Percentiles rank a stretch among this genome's conserved stretches.
Evolutionary conservation across 257 asterid species (phyloP).

Genomic region (Prunella vulgaris): DNA sequence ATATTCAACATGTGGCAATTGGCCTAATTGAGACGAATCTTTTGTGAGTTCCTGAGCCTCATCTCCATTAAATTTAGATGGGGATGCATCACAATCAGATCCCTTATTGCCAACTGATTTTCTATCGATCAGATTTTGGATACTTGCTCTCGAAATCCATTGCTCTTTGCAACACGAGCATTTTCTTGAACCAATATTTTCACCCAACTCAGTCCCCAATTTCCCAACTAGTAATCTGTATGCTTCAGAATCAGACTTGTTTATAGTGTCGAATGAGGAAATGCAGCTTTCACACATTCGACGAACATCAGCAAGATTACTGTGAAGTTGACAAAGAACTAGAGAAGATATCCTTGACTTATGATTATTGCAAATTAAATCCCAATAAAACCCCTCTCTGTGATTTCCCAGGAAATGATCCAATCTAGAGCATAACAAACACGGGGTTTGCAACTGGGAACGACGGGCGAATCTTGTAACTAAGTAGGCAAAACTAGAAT

Average conservation of each 20-base stretch:
- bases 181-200: constrained; percentile 25
- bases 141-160: constrained; percentile 28
- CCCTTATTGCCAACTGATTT: too few relatives aligned
- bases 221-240: constrained; percentile 44
- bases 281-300: constrained; percentile 55
- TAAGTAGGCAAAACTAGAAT: constrained; percentile 59
- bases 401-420: constrained; percentile 69
- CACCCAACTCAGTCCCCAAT: constrained; percentile 27
- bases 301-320: constrained; percentile 55
- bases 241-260: constrained; percentile 49
- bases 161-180: constrained; percentile 58
- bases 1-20: constrained; percentile 30
- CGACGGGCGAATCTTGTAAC: constrained; percentile 63
- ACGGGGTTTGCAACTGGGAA: constrained; percentile 54
- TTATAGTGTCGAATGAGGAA: constrained; percentile 42
- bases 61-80: background rate
- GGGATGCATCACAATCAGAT: too few relatives aligned
- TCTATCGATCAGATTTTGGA: constrained; percentile 14
- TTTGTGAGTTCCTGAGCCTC: constrained; percentile 24
- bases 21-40: constrained; percentile 20
- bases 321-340: constrained; percentile 47
- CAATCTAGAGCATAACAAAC: constrained; percentile 87
- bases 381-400: constrained; percentile 49
- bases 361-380: constrained; percentile 61
- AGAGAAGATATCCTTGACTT: constrained; percentile 54